phyloP scores from a whole-genome alignment of 495 filamentous ascomycete genomes.

The Penicillium parvum region DNA sequence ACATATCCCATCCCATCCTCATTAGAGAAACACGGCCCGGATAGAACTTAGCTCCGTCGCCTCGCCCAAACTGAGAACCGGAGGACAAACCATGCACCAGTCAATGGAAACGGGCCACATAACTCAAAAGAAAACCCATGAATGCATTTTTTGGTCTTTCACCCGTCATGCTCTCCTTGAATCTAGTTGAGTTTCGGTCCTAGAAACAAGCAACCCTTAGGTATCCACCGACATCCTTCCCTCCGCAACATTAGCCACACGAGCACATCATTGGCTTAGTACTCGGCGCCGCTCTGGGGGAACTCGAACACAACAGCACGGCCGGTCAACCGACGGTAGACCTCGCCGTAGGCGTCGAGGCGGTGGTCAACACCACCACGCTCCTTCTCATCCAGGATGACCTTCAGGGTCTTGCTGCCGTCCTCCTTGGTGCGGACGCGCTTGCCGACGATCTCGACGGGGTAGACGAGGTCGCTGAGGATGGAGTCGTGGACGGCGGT shows the following conservation, averaged over 20 bases:
- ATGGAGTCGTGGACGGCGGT: conserved; percentile 97
- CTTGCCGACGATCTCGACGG: conserved; percentile 99
- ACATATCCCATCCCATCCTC: conserved; percentile 31
- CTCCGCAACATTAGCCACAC: conserved; percentile 17
- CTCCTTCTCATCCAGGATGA: conserved; percentile 99
- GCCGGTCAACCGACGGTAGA: conserved; percentile 93
- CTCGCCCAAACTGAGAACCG: conserved; percentile 15
- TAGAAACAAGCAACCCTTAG: conserved; percentile 27
- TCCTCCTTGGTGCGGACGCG: conserved; percentile 94
- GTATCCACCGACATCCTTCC: conserved; percentile 21
- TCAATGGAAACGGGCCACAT: conserved; percentile 22
- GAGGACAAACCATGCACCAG: conserved; percentile 21
- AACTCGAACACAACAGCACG: conserved; percentile 96
- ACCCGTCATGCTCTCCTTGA: conserved; percentile 28
- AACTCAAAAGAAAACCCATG: conserved; percentile 31
- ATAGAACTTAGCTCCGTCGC: conserved; percentile 25
- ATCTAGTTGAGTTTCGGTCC: conserved; percentile 30
- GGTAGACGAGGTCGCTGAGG: conserved; percentile 94
- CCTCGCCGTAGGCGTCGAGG: conserved; percentile 98
- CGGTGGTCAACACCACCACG: conserved; percentile 96
- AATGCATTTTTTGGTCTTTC: conserved; percentile 35
- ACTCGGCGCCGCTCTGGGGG: conserved; percentile 78
- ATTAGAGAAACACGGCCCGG: conserved; percentile 26
- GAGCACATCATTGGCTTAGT: conserved; percentile 55
- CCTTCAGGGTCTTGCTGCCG: conserved; percentile 94